Base-by-base conservation (phyloP, 202 grass and related monocot genomes). In the Carex arenaria region DNA sequence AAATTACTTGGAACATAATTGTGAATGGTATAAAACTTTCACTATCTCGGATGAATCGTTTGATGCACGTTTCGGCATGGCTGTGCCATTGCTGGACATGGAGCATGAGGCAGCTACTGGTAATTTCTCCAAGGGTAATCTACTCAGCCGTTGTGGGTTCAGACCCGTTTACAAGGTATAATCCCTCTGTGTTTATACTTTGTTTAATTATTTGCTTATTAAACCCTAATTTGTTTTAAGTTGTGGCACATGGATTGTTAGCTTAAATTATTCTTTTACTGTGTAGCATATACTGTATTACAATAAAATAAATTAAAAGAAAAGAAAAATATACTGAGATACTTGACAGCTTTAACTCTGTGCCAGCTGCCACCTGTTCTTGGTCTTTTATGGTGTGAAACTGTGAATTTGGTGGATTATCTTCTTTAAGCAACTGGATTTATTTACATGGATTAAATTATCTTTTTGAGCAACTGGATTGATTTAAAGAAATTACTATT, bases 71-170 rank as follows among this genome's bases (percentile, higher is more conserved):
- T 26, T 26, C 1, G 26, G 26, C 26, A 26, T 26, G 26, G 26
- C 1, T 26, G 26, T 26, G 26, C 26, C 26, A 1, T 26, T 26
- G 26, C 26, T 26, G 26, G 26, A 26, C 26, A 26, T 26, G 26
- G 26, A 26, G 26, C 26, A 26, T 26, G 91, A 97, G 43, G 84
- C 80, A 67, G 93, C 93, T 83, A 97, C 93, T 51, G 81, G 2
- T 31, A 78, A 81, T 71, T 97, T 97, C 87, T 89, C 89, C 52
- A 87, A 97, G 60, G 14, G 53, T 54, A 97, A 97, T 80, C 93
- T 97, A 66, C 93, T 97, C 59, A 91, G 93, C 72, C 72, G 87
- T 80, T 91, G 91, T 30, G 93, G 93, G 1, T 97, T 97, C 81
- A 89, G 93, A 17, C 93, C 89, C 3, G 89, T 97, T 65, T 97